These are phyloP conservation scores for Bauhinia variegata DNA, from an alignment of 306 rosid species.

Conservation along the genomic window DNA sequence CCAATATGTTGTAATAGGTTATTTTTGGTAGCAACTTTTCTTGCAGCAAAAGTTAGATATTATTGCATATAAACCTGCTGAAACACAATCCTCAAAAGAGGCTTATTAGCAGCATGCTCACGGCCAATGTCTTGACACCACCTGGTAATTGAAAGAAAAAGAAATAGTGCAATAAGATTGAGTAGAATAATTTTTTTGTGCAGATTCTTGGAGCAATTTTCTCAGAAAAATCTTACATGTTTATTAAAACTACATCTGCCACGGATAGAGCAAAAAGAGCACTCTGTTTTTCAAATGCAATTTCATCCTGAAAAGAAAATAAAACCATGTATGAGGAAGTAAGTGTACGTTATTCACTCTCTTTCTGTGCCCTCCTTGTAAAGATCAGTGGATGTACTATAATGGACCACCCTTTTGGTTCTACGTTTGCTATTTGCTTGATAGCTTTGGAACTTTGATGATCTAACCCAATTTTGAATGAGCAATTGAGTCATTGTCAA, in stretches of 20 bases:
- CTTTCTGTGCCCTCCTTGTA: no score
- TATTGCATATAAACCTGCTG: slow-evolving; percentile 41
- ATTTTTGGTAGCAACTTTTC: no score
- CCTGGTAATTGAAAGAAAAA: slow-evolving; percentile 35
- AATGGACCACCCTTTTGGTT: no score
- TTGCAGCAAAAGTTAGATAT: not conserved
- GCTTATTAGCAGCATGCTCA: slow-evolving; percentile 74
- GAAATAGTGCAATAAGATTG: slow-evolving; percentile 1
- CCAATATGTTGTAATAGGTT: no score
- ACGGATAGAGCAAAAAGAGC: slow-evolving; percentile 71
- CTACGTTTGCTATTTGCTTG: no score
- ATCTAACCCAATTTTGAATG: no score
- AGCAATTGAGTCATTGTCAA: no score
- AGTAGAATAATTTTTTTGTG: not conserved
- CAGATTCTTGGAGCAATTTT: not conserved
- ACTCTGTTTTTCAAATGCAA: slow-evolving; percentile 72
- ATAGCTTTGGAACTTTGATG: no score
- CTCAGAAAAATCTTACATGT: slow-evolving; percentile 55
- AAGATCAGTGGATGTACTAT: no score
- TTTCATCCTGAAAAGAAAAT: slow-evolving; percentile 49
- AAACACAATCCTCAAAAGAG: slow-evolving; percentile 64
- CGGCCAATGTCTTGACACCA: slow-evolving; percentile 80
- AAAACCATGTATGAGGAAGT: no score
- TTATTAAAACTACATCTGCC: slow-evolving; percentile 65
- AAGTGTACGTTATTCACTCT: no score